Evolutionary conservation across 208 protist species (phyloP).

Genomic region (Strigomonas galati): DNA sequence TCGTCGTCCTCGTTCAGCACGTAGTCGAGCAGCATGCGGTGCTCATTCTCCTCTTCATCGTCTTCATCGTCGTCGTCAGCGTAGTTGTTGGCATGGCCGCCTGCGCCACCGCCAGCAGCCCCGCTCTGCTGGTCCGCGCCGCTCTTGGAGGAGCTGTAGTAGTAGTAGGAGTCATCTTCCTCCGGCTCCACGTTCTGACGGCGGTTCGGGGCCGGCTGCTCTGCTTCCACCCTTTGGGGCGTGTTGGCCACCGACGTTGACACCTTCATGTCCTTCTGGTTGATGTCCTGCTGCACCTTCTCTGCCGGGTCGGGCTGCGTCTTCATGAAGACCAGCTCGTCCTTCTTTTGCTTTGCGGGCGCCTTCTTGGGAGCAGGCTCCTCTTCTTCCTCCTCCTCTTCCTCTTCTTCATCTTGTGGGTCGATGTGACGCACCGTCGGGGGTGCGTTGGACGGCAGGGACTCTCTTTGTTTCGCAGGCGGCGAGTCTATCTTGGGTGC

Average conservation of each 20-base stretch:
- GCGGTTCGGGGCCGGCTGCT: too few species aligned
- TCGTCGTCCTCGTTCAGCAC: constrained; percentile 14
- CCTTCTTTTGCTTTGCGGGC: constrained; percentile 4
- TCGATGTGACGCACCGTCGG: background rate
- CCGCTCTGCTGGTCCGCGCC: background rate
- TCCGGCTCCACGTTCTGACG: too few species aligned
- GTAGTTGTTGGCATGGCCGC: background rate
- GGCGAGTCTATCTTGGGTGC: background rate
- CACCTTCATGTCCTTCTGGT: background rate
- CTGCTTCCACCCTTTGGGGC: background rate
- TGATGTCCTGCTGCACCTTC: background rate
- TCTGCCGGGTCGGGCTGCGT: background rate
- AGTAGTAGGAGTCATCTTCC: too few species aligned
- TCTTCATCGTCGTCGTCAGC: constrained; percentile 1
- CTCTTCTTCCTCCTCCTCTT: background rate
- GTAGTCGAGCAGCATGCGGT: constrained; percentile 1
- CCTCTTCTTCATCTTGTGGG: background rate
- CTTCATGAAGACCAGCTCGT: background rate
- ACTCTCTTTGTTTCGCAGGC: background rate
- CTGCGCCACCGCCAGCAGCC: background rate
- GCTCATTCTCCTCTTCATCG: constrained; percentile 18
- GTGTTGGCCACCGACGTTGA: background rate
- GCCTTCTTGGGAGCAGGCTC: constrained; percentile 5
- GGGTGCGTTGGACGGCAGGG: background rate
- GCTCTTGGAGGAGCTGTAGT: too few species aligned